Evolutionary conservation across 2,329 filamentous ascomycete species (phyloP), one percentile per base, ranked within the genome.

Genomic region (Ophiosphaerella herpotricha): DNA sequence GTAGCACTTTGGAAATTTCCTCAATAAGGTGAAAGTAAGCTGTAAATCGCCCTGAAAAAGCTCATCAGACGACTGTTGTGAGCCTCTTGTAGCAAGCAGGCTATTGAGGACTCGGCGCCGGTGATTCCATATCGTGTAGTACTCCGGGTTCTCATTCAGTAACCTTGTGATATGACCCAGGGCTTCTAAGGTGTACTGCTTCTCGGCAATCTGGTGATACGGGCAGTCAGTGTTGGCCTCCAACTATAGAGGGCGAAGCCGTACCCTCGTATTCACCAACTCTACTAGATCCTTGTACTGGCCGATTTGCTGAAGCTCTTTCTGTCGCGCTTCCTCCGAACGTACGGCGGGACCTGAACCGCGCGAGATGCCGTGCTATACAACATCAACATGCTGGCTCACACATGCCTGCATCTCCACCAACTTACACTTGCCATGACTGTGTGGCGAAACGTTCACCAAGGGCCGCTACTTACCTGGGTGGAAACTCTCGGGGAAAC

Each of bases 1-100:
- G 77, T 99, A 99, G 80, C 94, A 97, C 73, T 99, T 99, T 6
- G 94, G 94, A 59, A 85, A 93, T 59, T 91, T 85, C 57, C 90
- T 82, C 42, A 99, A 82, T 16, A 99, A 81, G 0, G 90, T 90
- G 35, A 97, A 84, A 31, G 93, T 86, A 67, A 97, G 96, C 40
- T 78, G 77, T 31, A 99, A 80, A 70, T 99, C 94, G 47, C 82
- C 78, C 39, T 83, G 82, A 54, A 97, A 81, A 29, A 87, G 68
- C 2, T 84, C 76, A 36, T 78, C 71, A 26, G 77, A 69, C 37
- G 70, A 63, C 53, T 73, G 54, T 36, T 34, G 14, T 14, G 46
- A 39, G 3, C 46, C 32, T 21, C 55, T 52, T 16, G 55, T 46
- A 68, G 65, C 76, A 70, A 90, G 78, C 43, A 85, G 80, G 61